phyloP scores from a whole-genome alignment of 1,284 basidiomycete species.

The Stereum hirsutum region DNA sequence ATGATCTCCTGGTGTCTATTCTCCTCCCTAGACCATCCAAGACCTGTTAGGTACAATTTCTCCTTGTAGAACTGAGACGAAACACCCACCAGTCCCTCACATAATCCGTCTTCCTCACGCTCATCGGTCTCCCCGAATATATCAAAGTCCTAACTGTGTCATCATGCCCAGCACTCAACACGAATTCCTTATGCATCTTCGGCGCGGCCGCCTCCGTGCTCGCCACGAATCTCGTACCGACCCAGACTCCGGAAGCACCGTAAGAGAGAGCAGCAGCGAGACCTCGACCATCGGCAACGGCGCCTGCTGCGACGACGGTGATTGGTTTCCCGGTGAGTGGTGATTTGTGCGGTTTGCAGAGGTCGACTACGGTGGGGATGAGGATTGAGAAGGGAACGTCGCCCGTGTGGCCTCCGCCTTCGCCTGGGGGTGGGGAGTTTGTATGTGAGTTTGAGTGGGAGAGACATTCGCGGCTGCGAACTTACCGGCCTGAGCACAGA shows the following conservation, averaged over 20 bases:
- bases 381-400: constrained; percentile 72
- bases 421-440: too few species aligned
- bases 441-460: too few species aligned
- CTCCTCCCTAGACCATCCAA: constrained; percentile 39
- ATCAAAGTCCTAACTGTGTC: constrained; percentile 68
- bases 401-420: constrained; percentile 74
- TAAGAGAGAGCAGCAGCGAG: constrained; percentile 73
- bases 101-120: constrained; percentile 72
- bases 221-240: constrained; percentile 88
- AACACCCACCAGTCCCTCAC: constrained; percentile 50
- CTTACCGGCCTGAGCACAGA: constrained; percentile 79
- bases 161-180: constrained; percentile 59
- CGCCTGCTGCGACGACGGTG: constrained; percentile 76
- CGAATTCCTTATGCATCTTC: constrained; percentile 68
- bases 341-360: constrained; percentile 52
- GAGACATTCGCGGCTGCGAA: too few species aligned
- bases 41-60: not conserved
- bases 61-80: not conserved
- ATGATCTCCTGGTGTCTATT: constrained; percentile 50
- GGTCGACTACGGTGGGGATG: constrained; percentile 72
- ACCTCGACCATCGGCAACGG: constrained; percentile 76
- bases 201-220: constrained; percentile 76
- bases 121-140: constrained; percentile 80
- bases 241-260: constrained; percentile 82
- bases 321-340: constrained; percentile 74